phyloP scores from a whole-genome alignment of 768 basidiomycete genomes.

The Rhizopogon roseolus region DNA sequence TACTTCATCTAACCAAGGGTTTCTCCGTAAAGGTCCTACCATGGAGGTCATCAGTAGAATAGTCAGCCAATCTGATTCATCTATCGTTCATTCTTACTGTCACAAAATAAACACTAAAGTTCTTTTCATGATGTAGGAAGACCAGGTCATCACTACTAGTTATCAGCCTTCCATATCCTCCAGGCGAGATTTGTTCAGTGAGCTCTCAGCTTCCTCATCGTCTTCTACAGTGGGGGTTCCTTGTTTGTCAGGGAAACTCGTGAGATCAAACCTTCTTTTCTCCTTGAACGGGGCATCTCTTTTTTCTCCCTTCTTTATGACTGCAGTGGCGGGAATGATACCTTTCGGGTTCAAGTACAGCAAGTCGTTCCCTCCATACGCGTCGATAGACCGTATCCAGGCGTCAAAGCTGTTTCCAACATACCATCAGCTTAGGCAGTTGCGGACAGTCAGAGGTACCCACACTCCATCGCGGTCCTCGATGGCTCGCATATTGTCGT shows the following conservation, averaged over 20 bases:
- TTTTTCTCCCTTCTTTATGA: conserved; percentile 56
- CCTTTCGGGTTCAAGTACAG: conserved; percentile 75
- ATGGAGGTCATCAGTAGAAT: too few species aligned
- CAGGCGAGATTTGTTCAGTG: conserved; percentile 36
- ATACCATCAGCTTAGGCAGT: background rate
- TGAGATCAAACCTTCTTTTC: conserved; percentile 62
- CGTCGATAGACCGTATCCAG: conserved; percentile 76
- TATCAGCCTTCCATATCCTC: conserved; percentile 51
- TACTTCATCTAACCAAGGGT: too few species aligned
- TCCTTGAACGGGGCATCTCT: conserved; percentile 64
- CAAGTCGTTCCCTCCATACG: conserved; percentile 74
- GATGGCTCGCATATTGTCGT: conserved; percentile 78
- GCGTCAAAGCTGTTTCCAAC: conserved; percentile 61
- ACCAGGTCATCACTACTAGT: background rate
- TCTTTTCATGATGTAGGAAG: too few species aligned
- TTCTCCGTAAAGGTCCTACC: too few species aligned
- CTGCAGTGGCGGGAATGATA: conserved; percentile 64
- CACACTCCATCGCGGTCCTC: conserved; percentile 78
- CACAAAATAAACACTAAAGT: too few species aligned
- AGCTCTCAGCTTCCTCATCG: conserved; percentile 31
- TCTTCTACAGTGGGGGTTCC: conserved; percentile 27
- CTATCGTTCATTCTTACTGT: too few species aligned
- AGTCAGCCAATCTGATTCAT: too few species aligned
- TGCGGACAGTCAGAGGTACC: conserved; percentile 24
- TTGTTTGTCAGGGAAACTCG: conserved; percentile 31